Conservation (phyloP, 2,329 filamentous ascomycete species). For the Alternaria angustiovoidea region DNA sequence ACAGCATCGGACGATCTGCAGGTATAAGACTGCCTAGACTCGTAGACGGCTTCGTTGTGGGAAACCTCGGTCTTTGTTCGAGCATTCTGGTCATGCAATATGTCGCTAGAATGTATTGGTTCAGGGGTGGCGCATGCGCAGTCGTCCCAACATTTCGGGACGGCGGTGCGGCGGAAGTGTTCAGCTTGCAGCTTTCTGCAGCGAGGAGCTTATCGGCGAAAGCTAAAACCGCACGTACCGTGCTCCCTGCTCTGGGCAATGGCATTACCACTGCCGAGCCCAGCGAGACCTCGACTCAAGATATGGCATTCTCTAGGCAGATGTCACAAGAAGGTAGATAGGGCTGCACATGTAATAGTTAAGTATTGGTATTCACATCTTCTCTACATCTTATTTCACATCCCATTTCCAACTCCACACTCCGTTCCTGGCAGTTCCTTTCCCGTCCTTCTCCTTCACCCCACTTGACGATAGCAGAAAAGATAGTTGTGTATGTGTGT, state of each 20-base stretch:
- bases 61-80: not conserved
- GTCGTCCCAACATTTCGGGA: slow-evolving; percentile 1
- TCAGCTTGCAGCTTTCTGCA: not conserved
- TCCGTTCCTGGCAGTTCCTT: not conserved
- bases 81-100: not conserved
- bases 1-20: not conserved
- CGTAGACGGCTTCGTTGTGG: not conserved
- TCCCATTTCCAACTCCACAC: not conserved
- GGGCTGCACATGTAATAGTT: not conserved
- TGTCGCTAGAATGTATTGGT: not conserved
- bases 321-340: not conserved
- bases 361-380: slow-evolving; percentile 2
- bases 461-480: slow-evolving; percentile 9
- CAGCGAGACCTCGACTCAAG: not conserved
- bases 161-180: not conserved
- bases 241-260: not conserved
- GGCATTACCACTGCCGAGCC: not conserved
- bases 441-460: not conserved
- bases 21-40: not conserved
- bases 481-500: slow-evolving; percentile 9
- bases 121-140: slow-evolving; percentile 2
- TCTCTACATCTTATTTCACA: slow-evolving; percentile 1
- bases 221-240: not conserved
- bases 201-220: not conserved
- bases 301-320: not conserved